These are phyloP conservation scores for Silene latifolia DNA, from an alignment of 148 eudicot genomes.

Conservation along the genomic window DNA sequence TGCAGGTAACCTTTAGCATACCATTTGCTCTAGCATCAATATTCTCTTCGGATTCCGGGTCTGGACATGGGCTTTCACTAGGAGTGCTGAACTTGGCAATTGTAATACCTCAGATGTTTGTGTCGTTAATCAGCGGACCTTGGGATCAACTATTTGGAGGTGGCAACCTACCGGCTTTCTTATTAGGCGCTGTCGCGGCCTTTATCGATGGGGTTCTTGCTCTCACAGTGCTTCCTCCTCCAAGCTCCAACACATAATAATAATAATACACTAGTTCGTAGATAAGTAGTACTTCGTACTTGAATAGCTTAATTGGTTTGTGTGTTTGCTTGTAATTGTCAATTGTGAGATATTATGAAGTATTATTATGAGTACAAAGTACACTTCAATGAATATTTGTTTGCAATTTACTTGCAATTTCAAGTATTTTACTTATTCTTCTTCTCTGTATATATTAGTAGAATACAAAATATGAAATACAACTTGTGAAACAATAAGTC, in stretches of 20 bases:
- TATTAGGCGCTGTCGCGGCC: conserved; percentile 59
- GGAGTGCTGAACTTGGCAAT: conserved; percentile 85
- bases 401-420: too few relatives aligned
- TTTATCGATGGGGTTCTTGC: conserved; percentile 49
- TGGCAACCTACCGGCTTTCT: conserved; percentile 68
- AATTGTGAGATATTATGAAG: not conserved
- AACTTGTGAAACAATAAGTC: too few relatives aligned
- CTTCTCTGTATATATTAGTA: too few relatives aligned
- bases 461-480: too few relatives aligned
- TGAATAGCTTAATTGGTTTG: too few relatives aligned
- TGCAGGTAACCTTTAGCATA: conserved; percentile 66
- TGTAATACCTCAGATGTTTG: conserved; percentile 78
- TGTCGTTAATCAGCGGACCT: conserved; percentile 65
- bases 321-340: too few relatives aligned
- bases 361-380: too few relatives aligned
- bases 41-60: conserved; percentile 54
- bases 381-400: too few relatives aligned
- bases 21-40: conserved; percentile 92
- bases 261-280: not conserved
- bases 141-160: conserved; percentile 71
- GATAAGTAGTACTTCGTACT: too few relatives aligned
- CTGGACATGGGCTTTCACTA: conserved; percentile 80
- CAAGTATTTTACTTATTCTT: too few relatives aligned
- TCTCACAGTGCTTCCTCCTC: conserved; percentile 55
- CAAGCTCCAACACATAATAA: conserved; percentile 38